Evolutionary conservation across 768 basidiomycete species (phyloP).

Genomic region (Pisolithus albus): DNA sequence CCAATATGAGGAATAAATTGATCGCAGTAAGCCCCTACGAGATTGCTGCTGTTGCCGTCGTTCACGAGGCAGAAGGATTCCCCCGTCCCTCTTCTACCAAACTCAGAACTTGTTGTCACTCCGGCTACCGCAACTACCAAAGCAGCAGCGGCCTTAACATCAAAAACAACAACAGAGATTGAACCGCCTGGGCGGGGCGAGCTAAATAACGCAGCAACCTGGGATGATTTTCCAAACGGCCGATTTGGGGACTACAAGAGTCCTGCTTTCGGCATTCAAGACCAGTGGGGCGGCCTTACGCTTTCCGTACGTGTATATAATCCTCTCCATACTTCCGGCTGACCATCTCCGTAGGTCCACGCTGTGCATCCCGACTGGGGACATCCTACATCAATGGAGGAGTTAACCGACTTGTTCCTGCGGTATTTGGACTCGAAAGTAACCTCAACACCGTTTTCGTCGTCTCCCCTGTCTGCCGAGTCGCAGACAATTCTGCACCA

Average conservation of each 20-base stretch:
- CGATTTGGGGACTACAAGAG: constrained; percentile 97
- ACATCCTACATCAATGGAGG: constrained; percentile 47
- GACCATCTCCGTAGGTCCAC: constrained; percentile 37
- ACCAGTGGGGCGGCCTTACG: constrained; percentile 68
- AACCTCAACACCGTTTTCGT: constrained; percentile 82
- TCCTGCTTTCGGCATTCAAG: constrained; percentile 84
- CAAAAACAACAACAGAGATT: constrained; percentile 39
- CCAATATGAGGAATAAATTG: constrained; percentile 50
- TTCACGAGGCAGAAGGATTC: constrained; percentile 31
- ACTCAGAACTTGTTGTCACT: constrained; percentile 45
- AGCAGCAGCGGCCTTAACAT: constrained; percentile 51
- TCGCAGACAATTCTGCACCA: constrained; percentile 73
- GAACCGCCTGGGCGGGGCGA: constrained; percentile 64
- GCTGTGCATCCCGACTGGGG: constrained; percentile 73
- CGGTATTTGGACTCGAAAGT: constrained; percentile 71
- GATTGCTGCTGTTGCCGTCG: not conserved
- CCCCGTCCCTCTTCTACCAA: constrained; percentile 26
- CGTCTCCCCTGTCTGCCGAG: constrained; percentile 73
- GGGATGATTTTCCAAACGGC: constrained; percentile 98
- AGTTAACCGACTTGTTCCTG: constrained; percentile 76
- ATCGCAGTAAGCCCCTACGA: constrained; percentile 46
- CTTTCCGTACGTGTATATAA: constrained; percentile 38
- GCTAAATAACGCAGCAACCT: constrained; percentile 67
- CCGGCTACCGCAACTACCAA: constrained; percentile 57
- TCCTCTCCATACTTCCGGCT: not conserved